phyloP scores from a whole-genome alignment of 192 early-diverging fungal genomes.

The Entomortierella lignicola region DNA sequence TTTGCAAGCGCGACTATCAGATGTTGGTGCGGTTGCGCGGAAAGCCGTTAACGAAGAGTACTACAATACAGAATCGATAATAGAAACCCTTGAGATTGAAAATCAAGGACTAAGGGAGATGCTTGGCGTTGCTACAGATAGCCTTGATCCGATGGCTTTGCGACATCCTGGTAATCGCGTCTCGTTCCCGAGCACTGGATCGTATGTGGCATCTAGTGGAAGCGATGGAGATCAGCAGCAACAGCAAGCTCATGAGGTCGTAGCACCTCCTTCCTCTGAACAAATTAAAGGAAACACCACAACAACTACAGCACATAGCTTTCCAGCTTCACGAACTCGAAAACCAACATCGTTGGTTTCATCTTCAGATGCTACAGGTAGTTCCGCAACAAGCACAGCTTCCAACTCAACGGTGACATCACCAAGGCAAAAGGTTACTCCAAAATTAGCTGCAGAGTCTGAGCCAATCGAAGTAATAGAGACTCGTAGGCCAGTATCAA shows the following conservation, averaged over 20 bases:
- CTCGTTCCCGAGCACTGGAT: slow-evolving; percentile 50
- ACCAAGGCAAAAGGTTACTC: background rate
- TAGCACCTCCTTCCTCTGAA: background rate
- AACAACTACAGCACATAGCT: background rate
- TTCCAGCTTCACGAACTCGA: background rate
- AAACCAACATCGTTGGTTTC: background rate
- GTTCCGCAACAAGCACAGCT: slow-evolving; percentile 11
- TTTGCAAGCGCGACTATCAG: slow-evolving; percentile 32
- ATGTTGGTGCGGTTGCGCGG: slow-evolving; percentile 42
- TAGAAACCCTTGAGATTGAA: slow-evolving; percentile 44
- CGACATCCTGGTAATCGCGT: slow-evolving; percentile 34
- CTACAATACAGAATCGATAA: slow-evolving; percentile 45
- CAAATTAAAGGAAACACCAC: background rate
- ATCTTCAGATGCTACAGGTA: background rate
- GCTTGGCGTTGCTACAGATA: slow-evolving; percentile 34
- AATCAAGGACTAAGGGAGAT: slow-evolving; percentile 48
- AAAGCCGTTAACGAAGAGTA: slow-evolving; percentile 45
- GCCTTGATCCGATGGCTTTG: slow-evolving; percentile 2
- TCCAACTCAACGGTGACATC: slow-evolving; percentile 23
- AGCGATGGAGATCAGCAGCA: slow-evolving; percentile 35
- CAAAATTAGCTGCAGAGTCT: slow-evolving; percentile 1
- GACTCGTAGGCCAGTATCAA: background rate
- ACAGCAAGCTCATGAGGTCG: background rate
- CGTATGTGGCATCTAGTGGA: slow-evolving; percentile 46
- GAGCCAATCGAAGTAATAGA: background rate